Evolutionary conservation across 2,329 filamentous ascomycete species (phyloP).

Genomic region (Stenocarpella maydis): DNA sequence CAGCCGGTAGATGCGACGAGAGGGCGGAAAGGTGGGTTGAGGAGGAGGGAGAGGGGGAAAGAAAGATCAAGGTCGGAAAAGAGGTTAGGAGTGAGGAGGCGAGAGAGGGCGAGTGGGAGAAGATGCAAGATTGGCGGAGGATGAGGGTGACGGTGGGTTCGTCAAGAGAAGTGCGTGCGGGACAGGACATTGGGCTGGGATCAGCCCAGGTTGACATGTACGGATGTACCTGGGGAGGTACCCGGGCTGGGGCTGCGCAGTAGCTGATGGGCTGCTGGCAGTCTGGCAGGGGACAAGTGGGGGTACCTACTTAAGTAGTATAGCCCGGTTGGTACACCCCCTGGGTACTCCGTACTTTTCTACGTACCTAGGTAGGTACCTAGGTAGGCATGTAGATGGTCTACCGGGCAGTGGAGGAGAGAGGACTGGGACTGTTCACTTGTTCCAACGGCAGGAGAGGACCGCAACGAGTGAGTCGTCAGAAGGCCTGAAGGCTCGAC

Average conservation of each 20-base stretch:
- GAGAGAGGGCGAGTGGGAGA: conserved; percentile 6
- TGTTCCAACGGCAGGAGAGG: too few species aligned
- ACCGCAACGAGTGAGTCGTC: too few species aligned
- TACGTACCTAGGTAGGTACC: too few species aligned
- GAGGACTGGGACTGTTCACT: too few species aligned
- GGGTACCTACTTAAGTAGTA: not conserved
- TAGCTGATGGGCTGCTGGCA: not conserved
- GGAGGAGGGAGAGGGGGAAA: not conserved
- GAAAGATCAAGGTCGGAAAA: conserved; percentile 6
- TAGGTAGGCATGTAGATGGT: too few species aligned
- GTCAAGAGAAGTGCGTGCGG: conserved; percentile 27
- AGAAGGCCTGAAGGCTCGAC: too few species aligned
- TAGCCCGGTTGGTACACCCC: too few species aligned
- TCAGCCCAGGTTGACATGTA: conserved; percentile 21
- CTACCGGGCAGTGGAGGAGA: not conserved
- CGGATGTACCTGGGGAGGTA: conserved; percentile 8
- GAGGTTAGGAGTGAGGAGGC: not conserved
- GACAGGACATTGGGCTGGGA: conserved; percentile 17
- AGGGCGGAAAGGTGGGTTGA: not conserved
- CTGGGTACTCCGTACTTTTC: too few species aligned
- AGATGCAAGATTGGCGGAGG: conserved; percentile 24
- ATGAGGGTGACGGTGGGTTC: conserved; percentile 27
- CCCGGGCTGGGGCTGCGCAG: not conserved
- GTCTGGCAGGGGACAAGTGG: not conserved
- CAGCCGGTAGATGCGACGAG: conserved; percentile 1